These are phyloP conservation scores for Saxophila tyrrhenica DNA, from an alignment of 495 filamentous ascomycete genomes.

Conservation along the genomic window DNA sequence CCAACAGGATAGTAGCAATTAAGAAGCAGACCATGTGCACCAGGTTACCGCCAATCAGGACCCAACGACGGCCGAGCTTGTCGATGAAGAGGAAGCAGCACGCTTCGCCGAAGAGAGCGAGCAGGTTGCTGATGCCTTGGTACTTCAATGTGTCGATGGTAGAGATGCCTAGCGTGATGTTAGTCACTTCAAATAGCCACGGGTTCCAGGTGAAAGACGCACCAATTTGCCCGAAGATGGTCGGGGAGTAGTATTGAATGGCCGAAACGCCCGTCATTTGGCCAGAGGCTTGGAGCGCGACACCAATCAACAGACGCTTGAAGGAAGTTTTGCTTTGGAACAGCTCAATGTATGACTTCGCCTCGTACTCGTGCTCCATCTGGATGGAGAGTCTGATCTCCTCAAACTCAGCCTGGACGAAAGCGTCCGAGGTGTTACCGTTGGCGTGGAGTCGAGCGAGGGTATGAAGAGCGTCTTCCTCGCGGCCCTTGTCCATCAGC, in stretches of 20 bases:
- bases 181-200: too few relatives aligned
- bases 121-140: conserved; percentile 58
- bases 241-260: conserved; percentile 51
- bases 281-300: conserved; percentile 53
- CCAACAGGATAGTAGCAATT: conserved; percentile 39
- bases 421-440: conserved; percentile 45
- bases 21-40: conserved; percentile 51
- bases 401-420: conserved; percentile 54
- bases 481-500: conserved; percentile 45
- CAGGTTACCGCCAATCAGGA: conserved; percentile 54
- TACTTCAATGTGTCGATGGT: conserved; percentile 53
- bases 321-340: conserved; percentile 53
- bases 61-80: conserved; percentile 51
- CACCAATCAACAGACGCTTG: conserved; percentile 56
- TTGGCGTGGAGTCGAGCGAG: conserved; percentile 49
- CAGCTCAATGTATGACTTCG: conserved; percentile 57
- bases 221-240: conserved; percentile 51
- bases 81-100: conserved; percentile 59
- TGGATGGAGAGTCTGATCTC: conserved; percentile 50
- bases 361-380: conserved; percentile 49
- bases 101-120: conserved; percentile 50
- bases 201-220: too few relatives aligned
- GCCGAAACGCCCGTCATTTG: conserved; percentile 67
- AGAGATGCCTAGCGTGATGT: too few relatives aligned
- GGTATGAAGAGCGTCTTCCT: conserved; percentile 43